Evolutionary conservation across 78 protist species (phyloP), one percentile per base, ranked within the genome.

Genomic region (slime mould (Dictyostelium discoideum)): DNA sequence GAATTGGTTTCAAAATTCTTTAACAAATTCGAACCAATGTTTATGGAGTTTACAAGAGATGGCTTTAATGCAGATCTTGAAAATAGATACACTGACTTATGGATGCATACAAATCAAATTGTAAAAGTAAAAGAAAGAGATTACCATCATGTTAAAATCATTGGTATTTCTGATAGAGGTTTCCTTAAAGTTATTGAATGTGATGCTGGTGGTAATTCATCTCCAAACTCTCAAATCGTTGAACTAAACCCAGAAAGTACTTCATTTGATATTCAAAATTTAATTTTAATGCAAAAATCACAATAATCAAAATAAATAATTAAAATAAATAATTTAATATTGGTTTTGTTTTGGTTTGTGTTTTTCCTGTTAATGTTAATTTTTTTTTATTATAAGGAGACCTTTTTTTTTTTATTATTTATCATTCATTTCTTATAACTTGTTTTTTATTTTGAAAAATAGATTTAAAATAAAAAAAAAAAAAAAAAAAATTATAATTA

Each of bases 171-270:
- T 2, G 42, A 46, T 2, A 76, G 57, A 39, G 96, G 96, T n/a
- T 92, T 63, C 57, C 32, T 92, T 16, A 44, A 46, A 13, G 96
- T 85, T 32, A 60, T 77, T 9, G 86, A 79, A 10, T 46, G 73
- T 57, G 18, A 54, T 32, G 57, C 10, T 20, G 42, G 57, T 44
- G 90, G 96, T 13, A n/a, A n/a, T 16, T 1, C 39, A 24, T 10
- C 42, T 10, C 1, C 86, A 18, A 54, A 57, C 11, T 60, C 69
- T 20, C 10, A 40, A 24, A n/a, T 8, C 5, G 54, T 26, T 81
- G 86, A 79, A 48, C 26, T 92, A 2, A 80, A 84, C 67, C 96
- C 96, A 7, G 96, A 92, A 74, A 89, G 89, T 14, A 92, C 90
- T 16, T 85, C 92, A 63, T 85, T 92, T 44, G 96, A 92, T 79